Percentiles rank a stretch among this genome's conserved stretches.
phyloP scores from a whole-genome alignment of 2,329 filamentous ascomycete species.

The Ceratocystis lukuohia region DNA sequence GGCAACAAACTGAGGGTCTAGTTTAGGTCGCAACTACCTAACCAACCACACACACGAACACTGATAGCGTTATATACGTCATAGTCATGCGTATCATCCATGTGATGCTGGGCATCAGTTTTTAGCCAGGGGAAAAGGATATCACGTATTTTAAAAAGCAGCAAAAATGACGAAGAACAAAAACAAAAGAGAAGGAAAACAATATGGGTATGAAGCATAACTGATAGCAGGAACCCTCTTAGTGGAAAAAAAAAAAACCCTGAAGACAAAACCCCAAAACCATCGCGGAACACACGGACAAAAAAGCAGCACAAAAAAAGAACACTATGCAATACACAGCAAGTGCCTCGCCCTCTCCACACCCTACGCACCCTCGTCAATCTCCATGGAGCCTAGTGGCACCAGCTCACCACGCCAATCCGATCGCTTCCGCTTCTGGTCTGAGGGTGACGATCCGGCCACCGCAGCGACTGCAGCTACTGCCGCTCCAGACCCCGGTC shows the following conservation, averaged over 20 bases:
- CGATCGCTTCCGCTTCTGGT: slow-evolving; percentile 17
- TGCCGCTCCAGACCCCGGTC: neutral
- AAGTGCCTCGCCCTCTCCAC: neutral
- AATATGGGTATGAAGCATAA: slow-evolving; percentile 13
- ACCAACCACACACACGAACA: too few species aligned
- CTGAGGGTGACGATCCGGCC: neutral
- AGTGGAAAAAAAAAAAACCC: neutral
- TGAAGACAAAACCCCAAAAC: neutral
- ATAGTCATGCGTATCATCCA: too few species aligned
- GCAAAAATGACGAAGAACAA: neutral
- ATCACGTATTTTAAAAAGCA: neutral
- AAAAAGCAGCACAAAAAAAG: slow-evolving; percentile 1
- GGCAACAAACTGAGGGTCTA: too few species aligned
- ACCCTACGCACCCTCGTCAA: slow-evolving; percentile 12
- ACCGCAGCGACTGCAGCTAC: neutral
- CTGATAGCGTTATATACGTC: too few species aligned
- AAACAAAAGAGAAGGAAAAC: neutral
- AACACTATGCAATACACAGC: neutral
- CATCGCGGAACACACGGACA: neutral
- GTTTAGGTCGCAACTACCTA: too few species aligned
- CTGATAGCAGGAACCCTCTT: slow-evolving; percentile 2
- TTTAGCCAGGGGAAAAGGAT: too few species aligned
- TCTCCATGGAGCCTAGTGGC: slow-evolving; percentile 12
- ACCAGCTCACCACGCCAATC: slow-evolving; percentile 17
- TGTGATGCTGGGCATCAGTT: too few species aligned